A percentile compares a stretch with the other conserved stretches of the same genome.
These are phyloP conservation scores for Sporisorium sorghi DNA, from an alignment of 1,284 basidiomycete genomes.

Conservation along the genomic window DNA sequence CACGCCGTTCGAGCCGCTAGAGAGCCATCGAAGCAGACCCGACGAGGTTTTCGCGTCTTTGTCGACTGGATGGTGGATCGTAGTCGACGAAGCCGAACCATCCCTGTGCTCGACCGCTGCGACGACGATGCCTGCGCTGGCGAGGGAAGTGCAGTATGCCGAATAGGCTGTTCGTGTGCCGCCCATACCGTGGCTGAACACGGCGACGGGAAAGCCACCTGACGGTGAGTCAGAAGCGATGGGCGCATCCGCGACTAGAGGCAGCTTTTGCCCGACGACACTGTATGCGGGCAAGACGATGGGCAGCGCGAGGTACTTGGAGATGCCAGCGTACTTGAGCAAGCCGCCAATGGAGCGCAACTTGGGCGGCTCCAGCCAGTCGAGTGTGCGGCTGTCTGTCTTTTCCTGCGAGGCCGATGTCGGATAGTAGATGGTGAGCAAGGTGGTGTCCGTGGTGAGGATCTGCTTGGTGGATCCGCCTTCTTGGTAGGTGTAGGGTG, in stretches of 20 bases:
- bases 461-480: slow-evolving; percentile 32
- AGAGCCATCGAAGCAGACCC: slow-evolving; percentile 31
- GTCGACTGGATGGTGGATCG: slow-evolving; percentile 27
- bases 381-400: slow-evolving; percentile 8
- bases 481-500: slow-evolving; percentile 34
- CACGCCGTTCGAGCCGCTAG: slow-evolving; percentile 21
- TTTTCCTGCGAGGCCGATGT: slow-evolving; percentile 31
- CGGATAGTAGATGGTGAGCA: slow-evolving; percentile 64
- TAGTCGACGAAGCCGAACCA: slow-evolving; percentile 51
- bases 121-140: slow-evolving; percentile 56
- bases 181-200: slow-evolving; percentile 63
- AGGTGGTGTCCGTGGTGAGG: slow-evolving; percentile 50
- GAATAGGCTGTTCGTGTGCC: slow-evolving; percentile 59
- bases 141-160: slow-evolving; percentile 50
- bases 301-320: slow-evolving; percentile 54
- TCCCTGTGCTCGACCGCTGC: slow-evolving; percentile 64
- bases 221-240: slow-evolving; percentile 10
- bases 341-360: slow-evolving; percentile 52
- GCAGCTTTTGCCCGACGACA: slow-evolving; percentile 46
- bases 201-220: slow-evolving; percentile 48
- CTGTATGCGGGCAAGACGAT: slow-evolving; percentile 52
- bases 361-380: slow-evolving; percentile 51
- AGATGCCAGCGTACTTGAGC: slow-evolving; percentile 60
- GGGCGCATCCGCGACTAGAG: slow-evolving; percentile 24
- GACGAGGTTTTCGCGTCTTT: slow-evolving; percentile 9